Evolutionary conservation across 192 early-diverging fungal species (phyloP).

Genomic region (Podila minutissima): DNA sequence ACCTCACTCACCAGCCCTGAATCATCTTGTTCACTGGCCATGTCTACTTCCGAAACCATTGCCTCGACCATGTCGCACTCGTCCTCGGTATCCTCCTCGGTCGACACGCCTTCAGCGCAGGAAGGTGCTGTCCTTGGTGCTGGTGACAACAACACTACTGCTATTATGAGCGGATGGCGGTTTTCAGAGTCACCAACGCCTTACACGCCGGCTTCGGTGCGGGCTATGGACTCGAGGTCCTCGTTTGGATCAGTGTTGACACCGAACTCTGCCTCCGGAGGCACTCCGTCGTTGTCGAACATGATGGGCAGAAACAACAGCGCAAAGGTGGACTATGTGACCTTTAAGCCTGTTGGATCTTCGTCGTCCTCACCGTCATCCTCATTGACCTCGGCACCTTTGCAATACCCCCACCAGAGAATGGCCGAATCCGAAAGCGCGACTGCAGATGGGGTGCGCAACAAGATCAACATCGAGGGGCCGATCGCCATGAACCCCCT

Average conservation of each 20-base stretch:
- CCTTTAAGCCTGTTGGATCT: constrained; percentile 10
- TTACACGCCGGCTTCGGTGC: constrained; percentile 7
- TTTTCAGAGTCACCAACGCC: constrained; percentile 25
- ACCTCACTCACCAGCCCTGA: not conserved
- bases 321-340: constrained; percentile 21
- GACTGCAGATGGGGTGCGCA: not conserved
- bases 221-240: not conserved
- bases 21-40: not conserved
- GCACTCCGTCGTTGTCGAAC: not conserved
- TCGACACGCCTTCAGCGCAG: not conserved
- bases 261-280: not conserved
- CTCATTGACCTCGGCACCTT: no score
- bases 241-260: not conserved
- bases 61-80: not conserved
- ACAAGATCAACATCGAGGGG: not conserved
- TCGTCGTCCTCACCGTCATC: not conserved
- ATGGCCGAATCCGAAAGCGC: no score
- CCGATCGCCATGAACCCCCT: not conserved
- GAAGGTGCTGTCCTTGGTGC: not conserved
- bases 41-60: not conserved
- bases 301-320: not conserved
- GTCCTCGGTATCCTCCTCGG: not conserved
- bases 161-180: not conserved
- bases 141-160: not conserved
- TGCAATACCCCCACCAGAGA: no score